Percentiles rank a stretch among this genome's conserved stretches.
Conservation (phyloP, 2,329 filamentous ascomycete species). For the Scedosporium aurantiacum region DNA sequence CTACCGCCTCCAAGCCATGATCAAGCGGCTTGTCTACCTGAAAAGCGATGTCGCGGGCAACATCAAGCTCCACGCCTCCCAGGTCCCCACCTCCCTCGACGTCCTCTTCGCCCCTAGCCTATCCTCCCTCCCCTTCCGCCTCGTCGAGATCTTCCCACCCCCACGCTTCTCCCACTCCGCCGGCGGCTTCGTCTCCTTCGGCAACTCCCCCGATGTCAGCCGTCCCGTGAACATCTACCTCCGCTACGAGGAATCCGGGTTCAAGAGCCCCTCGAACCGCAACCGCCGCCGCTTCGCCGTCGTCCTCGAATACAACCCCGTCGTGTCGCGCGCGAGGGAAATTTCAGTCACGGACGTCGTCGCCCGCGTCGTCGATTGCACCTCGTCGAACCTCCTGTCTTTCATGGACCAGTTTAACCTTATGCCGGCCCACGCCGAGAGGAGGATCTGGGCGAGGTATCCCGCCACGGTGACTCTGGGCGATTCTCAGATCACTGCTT, state of each 20-base stretch:
- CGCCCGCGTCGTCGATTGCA: not conserved
- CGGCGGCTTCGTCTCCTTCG: slow-evolving; percentile 2
- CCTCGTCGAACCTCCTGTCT: not conserved
- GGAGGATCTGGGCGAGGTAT: not conserved
- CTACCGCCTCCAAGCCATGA: not conserved
- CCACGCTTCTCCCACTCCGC: not conserved
- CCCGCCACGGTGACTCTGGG: not conserved
- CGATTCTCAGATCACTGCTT: not conserved
- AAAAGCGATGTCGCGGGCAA: not conserved
- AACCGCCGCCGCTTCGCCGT: slow-evolving; percentile 5
- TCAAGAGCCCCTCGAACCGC: not conserved
- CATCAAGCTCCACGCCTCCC: not conserved
- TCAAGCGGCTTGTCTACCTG: not conserved
- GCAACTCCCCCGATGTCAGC: not conserved
- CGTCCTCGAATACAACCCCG: not conserved
- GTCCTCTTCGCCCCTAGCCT: not conserved
- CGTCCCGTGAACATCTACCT: not conserved
- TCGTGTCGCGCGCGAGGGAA: not conserved
- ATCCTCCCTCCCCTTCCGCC: slow-evolving; percentile 4
- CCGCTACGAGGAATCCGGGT: slow-evolving; percentile 3
- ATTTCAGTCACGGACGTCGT: not conserved
- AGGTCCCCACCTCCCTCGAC: not conserved
- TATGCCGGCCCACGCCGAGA: not conserved
- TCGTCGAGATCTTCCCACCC: slow-evolving; percentile 5
- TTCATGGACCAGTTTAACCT: not conserved